Evolutionary conservation across 2,329 filamentous ascomycete genomes (phyloP), one percentile per base, ranked within the genome.

Genomic region (Cladosporium sp.): DNA sequence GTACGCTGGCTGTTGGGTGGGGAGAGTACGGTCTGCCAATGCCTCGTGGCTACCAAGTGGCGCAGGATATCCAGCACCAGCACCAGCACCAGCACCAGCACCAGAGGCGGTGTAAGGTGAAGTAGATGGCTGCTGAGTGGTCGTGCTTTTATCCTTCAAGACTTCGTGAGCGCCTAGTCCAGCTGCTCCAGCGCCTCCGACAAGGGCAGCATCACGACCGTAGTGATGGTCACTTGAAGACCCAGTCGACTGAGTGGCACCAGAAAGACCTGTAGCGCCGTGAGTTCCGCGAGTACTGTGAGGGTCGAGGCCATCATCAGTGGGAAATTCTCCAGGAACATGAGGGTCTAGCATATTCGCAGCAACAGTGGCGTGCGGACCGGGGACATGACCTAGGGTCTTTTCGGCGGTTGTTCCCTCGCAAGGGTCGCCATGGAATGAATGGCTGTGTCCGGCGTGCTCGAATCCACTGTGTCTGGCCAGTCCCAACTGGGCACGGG

Each of bases 341-440:
- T 70, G 65, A 6, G 74, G 73, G 52, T 74, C 74, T 17, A 73
- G 65, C 34, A 55, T 54, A 56, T 71, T 70, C 1, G 65, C 69
- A 3, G 65, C 68, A 55, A 62, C 67, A 55, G 61, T 73, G 22
- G 55, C 37, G 51, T 73, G 70, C 20, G 70, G 68, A 7, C 70
- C 70, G n/a, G 56, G 44, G 15, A 60, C 61, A 44, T 67, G 63
- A 17, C 51, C 28, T 34, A 52, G 20, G 20, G 45, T 57, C 57
- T 15, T 58, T 42, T 32, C 52, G 44, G 37, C 51, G 28, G 55
- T 50, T 3, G 59, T 57, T 13, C 45, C 22, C 47, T 61, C 35
- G 58, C 61, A 65, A 64, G 70, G 58, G 62, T 71, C 64, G 17
- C 63, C 64, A 15, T 61, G 22, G 44, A 60, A 66, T 10, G 52